Evolutionary conservation across 306 rosid species (phyloP).

Genomic region (Glycine latifolia): DNA sequence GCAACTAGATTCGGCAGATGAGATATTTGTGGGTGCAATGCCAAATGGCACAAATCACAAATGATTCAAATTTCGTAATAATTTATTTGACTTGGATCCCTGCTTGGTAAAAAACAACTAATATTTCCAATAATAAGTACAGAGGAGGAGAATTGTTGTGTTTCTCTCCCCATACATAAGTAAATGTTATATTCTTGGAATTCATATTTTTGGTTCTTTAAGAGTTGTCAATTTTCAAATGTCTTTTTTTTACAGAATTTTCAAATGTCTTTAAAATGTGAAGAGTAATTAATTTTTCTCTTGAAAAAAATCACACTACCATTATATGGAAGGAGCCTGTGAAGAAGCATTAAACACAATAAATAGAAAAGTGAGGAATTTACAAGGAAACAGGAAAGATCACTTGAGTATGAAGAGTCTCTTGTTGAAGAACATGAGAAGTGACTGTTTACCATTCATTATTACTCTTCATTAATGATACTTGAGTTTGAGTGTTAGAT

Average conservation of each 20-base stretch:
- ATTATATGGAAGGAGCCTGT: neutral
- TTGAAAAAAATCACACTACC: neutral
- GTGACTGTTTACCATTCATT: neutral
- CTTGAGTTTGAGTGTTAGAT: neutral
- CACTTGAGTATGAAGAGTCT: neutral
- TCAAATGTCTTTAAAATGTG: neutral
- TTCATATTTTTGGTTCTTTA: too few species aligned
- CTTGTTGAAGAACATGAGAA: neutral
- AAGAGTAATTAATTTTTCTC: neutral
- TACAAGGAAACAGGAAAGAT: neutral
- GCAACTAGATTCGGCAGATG: neutral
- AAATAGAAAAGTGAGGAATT: neutral
- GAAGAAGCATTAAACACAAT: neutral
- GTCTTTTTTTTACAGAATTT: neutral
- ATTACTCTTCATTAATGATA: neutral
- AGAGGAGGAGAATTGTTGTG: neutral
- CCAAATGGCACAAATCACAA: neutral
- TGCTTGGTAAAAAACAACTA: neutral
- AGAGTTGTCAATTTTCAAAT: too few species aligned
- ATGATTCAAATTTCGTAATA: neutral
- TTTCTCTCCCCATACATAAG: neutral
- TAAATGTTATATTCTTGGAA: neutral
- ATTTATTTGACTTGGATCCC: neutral
- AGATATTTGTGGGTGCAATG: slow-evolving; percentile 24
- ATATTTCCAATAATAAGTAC: neutral